Evolutionary conservation across 345 rosid genomes (phyloP).

Genomic region (Corchorus capsularis): DNA sequence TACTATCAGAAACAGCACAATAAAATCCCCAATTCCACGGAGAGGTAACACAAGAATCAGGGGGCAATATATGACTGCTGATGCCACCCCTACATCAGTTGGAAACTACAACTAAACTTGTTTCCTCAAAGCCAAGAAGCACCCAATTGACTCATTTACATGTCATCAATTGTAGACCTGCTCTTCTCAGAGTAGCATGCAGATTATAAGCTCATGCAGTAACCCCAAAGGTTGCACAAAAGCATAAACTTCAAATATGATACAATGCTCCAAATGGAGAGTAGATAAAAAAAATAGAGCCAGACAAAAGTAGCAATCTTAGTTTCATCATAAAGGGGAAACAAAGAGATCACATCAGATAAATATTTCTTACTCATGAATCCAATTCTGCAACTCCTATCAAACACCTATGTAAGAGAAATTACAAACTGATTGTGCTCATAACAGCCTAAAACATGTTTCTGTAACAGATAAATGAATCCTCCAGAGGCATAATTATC

Average conservation of each 20-base stretch:
- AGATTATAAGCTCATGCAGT: neutral
- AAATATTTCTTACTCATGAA: neutral
- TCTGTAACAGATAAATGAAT: neutral
- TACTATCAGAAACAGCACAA: neutral
- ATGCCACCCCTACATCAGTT: neutral
- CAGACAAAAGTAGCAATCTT: neutral
- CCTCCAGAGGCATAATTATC: neutral
- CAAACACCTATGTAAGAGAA: neutral
- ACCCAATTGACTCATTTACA: neutral
- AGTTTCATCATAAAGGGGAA: neutral
- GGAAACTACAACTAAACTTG: neutral
- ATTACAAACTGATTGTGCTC: neutral
- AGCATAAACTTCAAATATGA: neutral
- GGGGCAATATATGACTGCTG: neutral
- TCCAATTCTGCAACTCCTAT: neutral
- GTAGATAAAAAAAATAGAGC: neutral
- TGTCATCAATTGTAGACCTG: neutral
- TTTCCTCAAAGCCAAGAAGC: neutral
- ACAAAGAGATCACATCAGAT: neutral
- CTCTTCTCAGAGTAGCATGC: neutral
- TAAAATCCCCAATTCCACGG: neutral
- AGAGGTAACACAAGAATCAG: neutral
- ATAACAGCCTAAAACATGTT: slow-evolving; percentile 1
- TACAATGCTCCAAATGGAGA: neutral
- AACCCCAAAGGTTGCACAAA: neutral